Conservation (phyloP, 2,329 filamentous ascomycete species). For the Phyllosticta citrichinensis region DNA sequence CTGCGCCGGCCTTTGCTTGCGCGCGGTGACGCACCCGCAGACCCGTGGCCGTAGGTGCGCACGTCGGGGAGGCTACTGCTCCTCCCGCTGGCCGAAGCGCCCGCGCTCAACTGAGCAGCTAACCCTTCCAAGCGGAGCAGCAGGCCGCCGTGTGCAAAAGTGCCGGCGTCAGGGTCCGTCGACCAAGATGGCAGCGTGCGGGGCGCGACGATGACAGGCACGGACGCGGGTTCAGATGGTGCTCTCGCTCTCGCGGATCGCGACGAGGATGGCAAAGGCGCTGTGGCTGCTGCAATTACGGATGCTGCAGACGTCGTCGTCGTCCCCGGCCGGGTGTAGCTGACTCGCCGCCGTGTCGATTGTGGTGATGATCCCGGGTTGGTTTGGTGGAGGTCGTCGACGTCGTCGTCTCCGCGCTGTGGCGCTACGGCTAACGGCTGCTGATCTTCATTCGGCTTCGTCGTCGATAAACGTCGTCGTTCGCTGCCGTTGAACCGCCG, state of each 20-base stretch:
- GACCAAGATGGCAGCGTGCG: neutral
- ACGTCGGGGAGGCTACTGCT: neutral
- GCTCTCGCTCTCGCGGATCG: neutral
- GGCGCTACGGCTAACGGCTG: neutral
- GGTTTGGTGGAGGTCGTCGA: neutral
- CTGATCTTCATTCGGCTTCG: slow-evolving; percentile 5
- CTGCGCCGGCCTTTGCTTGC: neutral
- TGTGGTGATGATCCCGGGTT: neutral
- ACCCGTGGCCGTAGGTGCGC: neutral
- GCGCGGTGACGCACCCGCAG: neutral
- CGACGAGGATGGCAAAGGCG: neutral
- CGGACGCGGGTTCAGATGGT: neutral
- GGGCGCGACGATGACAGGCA: neutral
- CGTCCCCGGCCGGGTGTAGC: neutral
- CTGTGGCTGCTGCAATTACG: neutral
- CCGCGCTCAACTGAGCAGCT: neutral
- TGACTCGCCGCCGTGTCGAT: neutral
- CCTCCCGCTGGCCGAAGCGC: neutral
- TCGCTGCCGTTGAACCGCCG: neutral
- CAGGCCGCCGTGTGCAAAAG: neutral
- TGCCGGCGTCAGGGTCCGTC: neutral
- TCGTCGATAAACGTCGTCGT: slow-evolving; percentile 6
- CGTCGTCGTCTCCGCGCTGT: neutral
- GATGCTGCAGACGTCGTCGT: neutral
- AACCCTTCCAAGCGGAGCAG: neutral